A percentile compares a stretch with the other conserved stretches of the same genome.
phyloP scores from a whole-genome alignment of 1,139 yeast genomes.

The Yamadazyma atlantica region DNA sequence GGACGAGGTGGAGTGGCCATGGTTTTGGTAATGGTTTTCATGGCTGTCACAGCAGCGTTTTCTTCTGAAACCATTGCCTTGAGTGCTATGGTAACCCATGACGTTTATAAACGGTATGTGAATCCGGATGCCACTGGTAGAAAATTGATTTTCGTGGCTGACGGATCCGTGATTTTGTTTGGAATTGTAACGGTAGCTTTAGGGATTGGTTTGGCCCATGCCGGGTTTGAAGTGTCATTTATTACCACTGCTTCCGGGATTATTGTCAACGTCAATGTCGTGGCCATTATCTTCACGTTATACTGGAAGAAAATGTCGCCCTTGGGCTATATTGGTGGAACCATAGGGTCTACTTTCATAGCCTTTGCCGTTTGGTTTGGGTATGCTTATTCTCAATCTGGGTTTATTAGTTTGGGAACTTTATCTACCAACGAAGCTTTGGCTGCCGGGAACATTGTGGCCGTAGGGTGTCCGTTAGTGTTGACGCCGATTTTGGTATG shows the following conservation, averaged over 20 bases:
- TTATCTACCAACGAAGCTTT: conserved; percentile 24
- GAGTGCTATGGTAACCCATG: conserved; percentile 37
- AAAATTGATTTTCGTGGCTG: conserved; percentile 29
- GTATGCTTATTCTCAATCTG: conserved; percentile 25
- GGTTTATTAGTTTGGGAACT: conserved; percentile 20
- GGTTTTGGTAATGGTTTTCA: conserved; percentile 33
- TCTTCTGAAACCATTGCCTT: conserved; percentile 40
- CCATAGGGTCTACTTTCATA: conserved; percentile 43
- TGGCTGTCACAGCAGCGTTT: conserved; percentile 42
- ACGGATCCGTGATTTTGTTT: conserved; percentile 25
- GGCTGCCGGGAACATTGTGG: conserved; percentile 33
- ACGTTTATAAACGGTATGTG: conserved; percentile 33
- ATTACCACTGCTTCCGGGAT: conserved; percentile 26
- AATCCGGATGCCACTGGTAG: conserved; percentile 35
- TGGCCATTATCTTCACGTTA: conserved; percentile 25
- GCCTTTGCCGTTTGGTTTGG: conserved; percentile 52
- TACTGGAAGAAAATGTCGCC: conserved; percentile 52
- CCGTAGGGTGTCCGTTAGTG: conserved; percentile 27
- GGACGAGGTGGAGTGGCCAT: conserved; percentile 38
- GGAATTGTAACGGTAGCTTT: conserved; percentile 29
- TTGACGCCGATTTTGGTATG: conserved; percentile 22
- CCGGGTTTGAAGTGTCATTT: conserved; percentile 30
- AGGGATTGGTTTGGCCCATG: conserved; percentile 34
- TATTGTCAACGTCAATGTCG: conserved; percentile 34
- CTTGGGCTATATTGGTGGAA: conserved; percentile 41